Percentiles rank a stretch among this genome's conserved stretches.
phyloP scores from a whole-genome alignment of 305 asterid genomes.

The Rubia balearica region DNA sequence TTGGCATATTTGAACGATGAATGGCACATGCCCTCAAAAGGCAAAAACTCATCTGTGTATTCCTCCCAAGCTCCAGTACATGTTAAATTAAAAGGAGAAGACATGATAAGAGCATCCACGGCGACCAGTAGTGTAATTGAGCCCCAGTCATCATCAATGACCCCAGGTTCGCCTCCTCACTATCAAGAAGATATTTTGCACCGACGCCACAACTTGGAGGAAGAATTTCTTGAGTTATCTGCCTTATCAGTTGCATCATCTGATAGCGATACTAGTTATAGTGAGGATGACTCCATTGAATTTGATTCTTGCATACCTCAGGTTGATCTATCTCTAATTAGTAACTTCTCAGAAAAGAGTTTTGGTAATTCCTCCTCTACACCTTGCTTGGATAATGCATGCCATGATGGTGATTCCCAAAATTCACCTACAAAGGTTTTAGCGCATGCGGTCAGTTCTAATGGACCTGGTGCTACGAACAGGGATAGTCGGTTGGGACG shows the following conservation, averaged over 20 bases:
- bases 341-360: slow-evolving; percentile 31
- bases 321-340: slow-evolving; percentile 32
- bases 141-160: slow-evolving; percentile 40
- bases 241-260: slow-evolving; percentile 68
- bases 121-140: slow-evolving; percentile 37
- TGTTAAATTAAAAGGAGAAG: slow-evolving; percentile 29
- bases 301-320: slow-evolving; percentile 28
- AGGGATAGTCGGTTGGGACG: slow-evolving; percentile 41
- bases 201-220: slow-evolving; percentile 82
- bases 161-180: slow-evolving; percentile 88
- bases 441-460: slow-evolving; percentile 20
- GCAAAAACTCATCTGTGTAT: slow-evolving; percentile 29
- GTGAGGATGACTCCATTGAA: slow-evolving; percentile 56
- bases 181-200: slow-evolving; percentile 83
- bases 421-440: slow-evolving; percentile 34
- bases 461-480: slow-evolving; percentile 31
- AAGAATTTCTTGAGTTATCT: slow-evolving; percentile 74
- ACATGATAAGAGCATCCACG: slow-evolving; percentile 29
- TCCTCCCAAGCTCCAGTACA: slow-evolving; percentile 25
- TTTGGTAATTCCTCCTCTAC: slow-evolving; percentile 19
- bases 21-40: slow-evolving; percentile 25
- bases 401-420: slow-evolving; percentile 19
- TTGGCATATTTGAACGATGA: slow-evolving; percentile 29
- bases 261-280: slow-evolving; percentile 75
- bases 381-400: slow-evolving; percentile 24